Conservation (phyloP, 1,284 basidiomycete genomes). For the Phylloporus gajari region DNA sequence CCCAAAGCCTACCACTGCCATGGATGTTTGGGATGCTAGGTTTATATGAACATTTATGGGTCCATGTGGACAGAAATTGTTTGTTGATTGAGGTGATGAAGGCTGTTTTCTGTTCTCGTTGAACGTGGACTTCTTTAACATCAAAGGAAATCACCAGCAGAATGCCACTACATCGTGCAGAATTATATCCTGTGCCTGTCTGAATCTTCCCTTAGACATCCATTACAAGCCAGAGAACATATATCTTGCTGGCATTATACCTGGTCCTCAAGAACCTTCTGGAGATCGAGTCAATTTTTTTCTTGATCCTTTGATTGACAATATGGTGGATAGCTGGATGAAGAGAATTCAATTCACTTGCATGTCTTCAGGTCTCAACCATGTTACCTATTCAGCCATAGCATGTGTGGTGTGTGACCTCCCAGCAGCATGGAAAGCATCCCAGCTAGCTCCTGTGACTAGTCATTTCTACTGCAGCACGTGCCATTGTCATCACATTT, state of each 20-base stretch:
- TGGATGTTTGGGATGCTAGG: not conserved
- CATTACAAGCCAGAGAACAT: not conserved
- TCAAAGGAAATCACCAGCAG: not conserved
- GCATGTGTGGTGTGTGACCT: not conserved
- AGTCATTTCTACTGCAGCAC: not conserved
- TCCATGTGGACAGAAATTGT: not conserved
- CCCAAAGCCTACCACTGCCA: slow-evolving; percentile 4
- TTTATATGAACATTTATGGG: not conserved
- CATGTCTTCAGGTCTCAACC: not conserved
- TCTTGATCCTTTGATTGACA: not conserved
- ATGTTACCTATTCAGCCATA: not conserved
- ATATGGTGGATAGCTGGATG: not conserved
- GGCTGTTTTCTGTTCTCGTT: not conserved
- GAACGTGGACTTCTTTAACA: not conserved
- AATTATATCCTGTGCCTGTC: not conserved
- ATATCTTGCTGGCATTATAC: not conserved
- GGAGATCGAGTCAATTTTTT: not conserved
- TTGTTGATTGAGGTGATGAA: not conserved
- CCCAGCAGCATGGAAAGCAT: not conserved
- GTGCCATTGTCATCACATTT: not conserved
- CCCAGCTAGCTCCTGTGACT: not conserved
- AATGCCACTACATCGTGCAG: not conserved
- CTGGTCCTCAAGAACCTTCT: not conserved
- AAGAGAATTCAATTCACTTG: not conserved
- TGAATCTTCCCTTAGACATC: not conserved